Conservation (phyloP, 208 protist species). For the Leishmania martiniquensis region DNA sequence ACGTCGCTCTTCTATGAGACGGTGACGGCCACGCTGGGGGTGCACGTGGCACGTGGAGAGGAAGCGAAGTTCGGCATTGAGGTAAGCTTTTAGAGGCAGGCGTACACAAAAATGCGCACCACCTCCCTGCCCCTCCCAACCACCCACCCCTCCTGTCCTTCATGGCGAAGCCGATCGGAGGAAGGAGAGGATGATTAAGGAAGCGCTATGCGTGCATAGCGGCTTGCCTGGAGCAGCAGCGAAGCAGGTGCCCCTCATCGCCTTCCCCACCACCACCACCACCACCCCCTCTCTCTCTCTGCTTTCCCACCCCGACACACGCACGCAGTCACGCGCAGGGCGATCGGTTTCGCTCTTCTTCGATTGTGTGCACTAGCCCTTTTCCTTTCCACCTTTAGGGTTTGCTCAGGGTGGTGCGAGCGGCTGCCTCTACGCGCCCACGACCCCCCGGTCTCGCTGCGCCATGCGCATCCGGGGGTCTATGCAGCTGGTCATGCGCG, state of each 20-base stretch:
- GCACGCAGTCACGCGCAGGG: neutral
- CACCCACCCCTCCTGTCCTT: too few relatives aligned
- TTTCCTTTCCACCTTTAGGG: too few relatives aligned
- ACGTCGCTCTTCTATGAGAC: constrained; percentile 66
- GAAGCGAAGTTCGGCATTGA: constrained; percentile 73
- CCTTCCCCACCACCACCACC: too few relatives aligned
- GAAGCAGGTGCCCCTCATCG: neutral
- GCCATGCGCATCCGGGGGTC: neutral
- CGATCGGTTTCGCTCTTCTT: neutral
- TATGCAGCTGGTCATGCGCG: neutral
- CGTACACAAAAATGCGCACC: neutral
- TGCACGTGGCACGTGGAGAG: constrained; percentile 52
- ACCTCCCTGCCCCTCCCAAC: neutral
- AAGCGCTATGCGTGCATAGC: neutral
- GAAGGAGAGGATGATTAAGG: too few relatives aligned
- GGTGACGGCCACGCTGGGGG: constrained; percentile 59
- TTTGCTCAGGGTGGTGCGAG: too few relatives aligned
- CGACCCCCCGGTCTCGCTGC: too few relatives aligned
- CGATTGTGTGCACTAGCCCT: too few relatives aligned
- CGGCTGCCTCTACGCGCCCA: too few relatives aligned
- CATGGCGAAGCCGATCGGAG: neutral
- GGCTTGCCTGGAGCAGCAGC: neutral
- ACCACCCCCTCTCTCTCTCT: neutral
- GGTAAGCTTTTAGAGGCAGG: constrained; percentile 46
- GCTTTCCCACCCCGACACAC: neutral